Base-by-base conservation (phyloP, 257 asterid genomes). In the Misopates orontium region DNA sequence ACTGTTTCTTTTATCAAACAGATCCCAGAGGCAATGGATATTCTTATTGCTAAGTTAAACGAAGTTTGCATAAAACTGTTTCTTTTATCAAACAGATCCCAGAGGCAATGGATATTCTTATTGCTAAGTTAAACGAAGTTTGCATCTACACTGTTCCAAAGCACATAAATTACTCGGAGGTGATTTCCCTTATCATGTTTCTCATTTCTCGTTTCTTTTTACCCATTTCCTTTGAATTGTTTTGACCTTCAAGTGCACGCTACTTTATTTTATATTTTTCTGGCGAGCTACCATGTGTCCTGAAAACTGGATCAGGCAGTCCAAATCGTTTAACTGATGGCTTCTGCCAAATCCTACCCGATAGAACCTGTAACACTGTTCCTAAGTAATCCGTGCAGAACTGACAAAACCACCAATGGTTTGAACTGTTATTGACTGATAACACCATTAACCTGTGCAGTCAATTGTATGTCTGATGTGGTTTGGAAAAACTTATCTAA, bases 61-160 rank as follows among this genome's bases (percentile, higher is more conserved):
- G n/a, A n/a, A n/a, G n/a, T n/a, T n/a, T n/a, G n/a, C n/a, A n/a
- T n/a, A n/a, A n/a, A 42, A 15, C 40, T 12, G 41, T 71, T 52
- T 71, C 17, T 52, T 78, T 68, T 22, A 49, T 56, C 66, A 64
- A 60, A 57, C 81, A 93, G 99, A 68, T 93, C 56, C 92, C 95
- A 10, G 68, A 40, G 75, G 86, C 90, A 62, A 84, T 90, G 92
- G 96, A 93, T 60, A 69, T 90, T 71, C 77, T 93, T 71, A 47
- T 93, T 69, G 95, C 97, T 6, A 80, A 86, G 85, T 71, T 90
- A 78, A 90, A 90, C 82, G 79, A 74, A 83, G 92, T 63, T 64
- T 90, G 96, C 82, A 93, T 90, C 57, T 90, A 82, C 69, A 86
- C 96, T 22, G 95, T 93, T 20, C 97, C 99, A 25, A 93, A 93